phyloP scores from a whole-genome alignment of 495 filamentous ascomycete species.

The Parmelia sp. region DNA sequence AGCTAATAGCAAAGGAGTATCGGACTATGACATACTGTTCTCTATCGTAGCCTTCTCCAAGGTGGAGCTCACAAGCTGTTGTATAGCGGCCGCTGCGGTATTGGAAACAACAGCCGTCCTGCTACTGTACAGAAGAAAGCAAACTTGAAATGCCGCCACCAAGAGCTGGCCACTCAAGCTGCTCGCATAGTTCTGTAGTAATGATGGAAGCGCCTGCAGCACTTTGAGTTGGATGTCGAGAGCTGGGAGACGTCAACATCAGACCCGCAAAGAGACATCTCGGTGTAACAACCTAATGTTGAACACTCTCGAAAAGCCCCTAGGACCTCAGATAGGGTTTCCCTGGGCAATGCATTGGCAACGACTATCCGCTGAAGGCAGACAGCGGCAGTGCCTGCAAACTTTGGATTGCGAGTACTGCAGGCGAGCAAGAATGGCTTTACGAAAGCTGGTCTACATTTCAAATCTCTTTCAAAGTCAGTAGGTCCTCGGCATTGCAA shows the following conservation, averaged over 20 bases:
- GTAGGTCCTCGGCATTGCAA: neutral
- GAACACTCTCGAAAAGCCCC: conserved; percentile 81
- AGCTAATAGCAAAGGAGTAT: no score
- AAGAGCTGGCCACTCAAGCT: conserved; percentile 76
- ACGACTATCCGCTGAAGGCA: conserved; percentile 86
- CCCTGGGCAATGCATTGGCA: conserved; percentile 64
- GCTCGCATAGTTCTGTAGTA: conserved; percentile 83
- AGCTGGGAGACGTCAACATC: conserved; percentile 32
- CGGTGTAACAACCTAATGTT: conserved; percentile 32
- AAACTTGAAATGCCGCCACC: conserved; percentile 76
- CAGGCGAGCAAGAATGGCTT: conserved; percentile 92
- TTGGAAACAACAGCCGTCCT: conserved; percentile 90
- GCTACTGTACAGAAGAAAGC: conserved; percentile 78
- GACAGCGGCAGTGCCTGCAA: conserved; percentile 75
- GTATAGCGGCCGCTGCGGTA: conserved; percentile 87
- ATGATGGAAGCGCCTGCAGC: conserved; percentile 81
- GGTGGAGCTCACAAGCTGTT: conserved; percentile 84
- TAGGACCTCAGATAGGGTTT: conserved; percentile 72
- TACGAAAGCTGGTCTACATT: conserved; percentile 72
- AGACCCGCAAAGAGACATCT: neutral
- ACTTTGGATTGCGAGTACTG: conserved; percentile 77
- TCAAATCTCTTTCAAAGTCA: conserved; percentile 60
- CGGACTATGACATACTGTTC: conserved; percentile 38
- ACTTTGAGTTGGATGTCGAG: conserved; percentile 96
- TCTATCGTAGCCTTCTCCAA: conserved; percentile 86